Evolutionary conservation across 768 basidiomycete species (phyloP).

Genomic region (Auricularia sp.): DNA sequence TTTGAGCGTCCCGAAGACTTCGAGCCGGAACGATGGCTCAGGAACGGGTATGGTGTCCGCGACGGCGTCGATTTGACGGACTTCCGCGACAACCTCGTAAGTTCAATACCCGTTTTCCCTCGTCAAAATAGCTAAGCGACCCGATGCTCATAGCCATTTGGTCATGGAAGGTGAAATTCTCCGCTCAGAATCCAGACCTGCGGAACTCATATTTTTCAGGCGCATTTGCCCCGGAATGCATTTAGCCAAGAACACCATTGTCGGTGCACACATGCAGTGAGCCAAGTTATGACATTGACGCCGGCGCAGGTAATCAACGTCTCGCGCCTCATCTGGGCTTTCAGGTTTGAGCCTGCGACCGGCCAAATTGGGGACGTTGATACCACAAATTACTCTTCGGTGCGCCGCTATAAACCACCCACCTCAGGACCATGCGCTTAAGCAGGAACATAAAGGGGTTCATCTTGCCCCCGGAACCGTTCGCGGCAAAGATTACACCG

Average conservation of each 20-base stretch:
- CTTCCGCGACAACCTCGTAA: not conserved
- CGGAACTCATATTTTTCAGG: not conserved
- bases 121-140: too few species aligned
- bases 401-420: not conserved
- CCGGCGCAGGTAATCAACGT: conserved; percentile 14
- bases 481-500: not conserved
- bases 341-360: conserved; percentile 16
- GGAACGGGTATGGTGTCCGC: conserved; percentile 10
- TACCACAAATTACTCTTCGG: not conserved
- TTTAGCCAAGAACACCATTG: conserved; percentile 13
- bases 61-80: conserved; percentile 7
- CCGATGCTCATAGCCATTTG: too few species aligned
- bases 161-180: too few species aligned
- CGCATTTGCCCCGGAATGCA: conserved; percentile 19
- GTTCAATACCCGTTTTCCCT: not conserved
- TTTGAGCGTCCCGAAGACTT: conserved; percentile 38
- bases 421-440: not conserved
- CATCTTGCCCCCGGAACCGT: not conserved
- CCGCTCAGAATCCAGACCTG: too few species aligned
- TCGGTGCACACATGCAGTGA: not conserved
- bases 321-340: conserved; percentile 23
- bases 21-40: conserved; percentile 37
- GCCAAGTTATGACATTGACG: not conserved
- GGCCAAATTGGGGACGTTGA: not conserved
- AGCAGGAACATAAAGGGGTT: not conserved